phyloP scores from a whole-genome alignment of 805 yeast genomes.

The Myxozyma monticola region DNA sequence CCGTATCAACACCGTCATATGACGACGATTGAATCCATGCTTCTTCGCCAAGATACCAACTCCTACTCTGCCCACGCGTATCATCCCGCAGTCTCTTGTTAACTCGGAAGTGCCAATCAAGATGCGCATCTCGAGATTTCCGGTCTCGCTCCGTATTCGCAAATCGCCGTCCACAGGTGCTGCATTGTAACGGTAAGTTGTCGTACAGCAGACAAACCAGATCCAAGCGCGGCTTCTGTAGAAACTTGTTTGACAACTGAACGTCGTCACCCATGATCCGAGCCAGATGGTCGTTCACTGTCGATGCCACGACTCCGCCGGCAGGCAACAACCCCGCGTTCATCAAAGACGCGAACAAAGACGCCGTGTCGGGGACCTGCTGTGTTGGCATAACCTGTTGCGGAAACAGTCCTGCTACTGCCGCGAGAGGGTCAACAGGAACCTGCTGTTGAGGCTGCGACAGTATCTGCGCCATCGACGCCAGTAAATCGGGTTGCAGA shows the following conservation, averaged over 20 bases:
- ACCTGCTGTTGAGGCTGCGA: conserved; percentile 2
- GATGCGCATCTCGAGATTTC: conserved; percentile 59
- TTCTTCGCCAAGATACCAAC: conserved; percentile 74
- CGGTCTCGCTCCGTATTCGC: conserved; percentile 58
- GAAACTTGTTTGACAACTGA: conserved; percentile 38
- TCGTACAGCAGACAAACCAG: conserved; percentile 49
- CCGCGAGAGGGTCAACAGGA: background rate
- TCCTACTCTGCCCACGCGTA: conserved; percentile 60
- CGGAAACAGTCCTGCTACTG: background rate
- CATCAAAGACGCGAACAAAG: conserved; percentile 31
- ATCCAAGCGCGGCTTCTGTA: conserved; percentile 37
- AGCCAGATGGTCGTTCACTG: background rate
- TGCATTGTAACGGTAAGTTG: conserved; percentile 76
- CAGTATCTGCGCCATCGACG: no score
- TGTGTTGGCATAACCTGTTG: background rate
- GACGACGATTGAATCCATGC: conserved; percentile 36
- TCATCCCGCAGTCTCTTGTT: conserved; percentile 69
- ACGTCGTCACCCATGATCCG: conserved; percentile 30
- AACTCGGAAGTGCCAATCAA: conserved; percentile 95
- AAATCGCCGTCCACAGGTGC: conserved; percentile 87
- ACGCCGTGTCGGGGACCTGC: conserved; percentile 18
- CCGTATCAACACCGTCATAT: conserved; percentile 16
- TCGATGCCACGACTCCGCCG: background rate
- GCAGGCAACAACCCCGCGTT: conserved; percentile 35
- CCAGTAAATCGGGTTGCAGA: conserved; percentile 17